Percentiles rank a stretch among this genome's conserved stretches.
Conservation (phyloP, 352 stramenopile species). For the Phytopythium aichiense region DNA sequence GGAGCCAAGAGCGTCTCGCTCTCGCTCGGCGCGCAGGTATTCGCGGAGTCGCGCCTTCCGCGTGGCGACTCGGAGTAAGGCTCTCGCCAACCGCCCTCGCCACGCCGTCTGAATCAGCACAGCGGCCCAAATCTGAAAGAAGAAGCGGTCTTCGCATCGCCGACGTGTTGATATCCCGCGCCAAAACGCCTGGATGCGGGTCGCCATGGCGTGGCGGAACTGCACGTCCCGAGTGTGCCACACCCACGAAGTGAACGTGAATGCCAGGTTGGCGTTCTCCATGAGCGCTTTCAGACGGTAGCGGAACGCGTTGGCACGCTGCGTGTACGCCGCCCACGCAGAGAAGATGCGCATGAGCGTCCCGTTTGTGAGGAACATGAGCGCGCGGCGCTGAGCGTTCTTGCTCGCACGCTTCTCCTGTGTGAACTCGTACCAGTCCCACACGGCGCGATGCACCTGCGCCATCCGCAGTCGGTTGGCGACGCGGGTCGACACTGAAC, state of each 20-base stretch:
- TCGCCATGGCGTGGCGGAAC: conserved; percentile 29
- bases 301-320: conserved; percentile 39
- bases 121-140: conserved; percentile 50
- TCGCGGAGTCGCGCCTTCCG: conserved; percentile 59
- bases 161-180: conserved; percentile 41
- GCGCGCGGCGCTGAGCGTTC: conserved; percentile 43
- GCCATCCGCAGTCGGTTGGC: conserved; percentile 36
- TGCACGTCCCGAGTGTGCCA: conserved; percentile 26
- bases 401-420: conserved; percentile 44
- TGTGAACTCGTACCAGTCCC: conserved; percentile 64
- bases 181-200: conserved; percentile 60
- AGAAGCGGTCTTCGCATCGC: conserved; percentile 55
- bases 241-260: conserved; percentile 48
- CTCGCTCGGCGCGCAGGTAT: conserved; percentile 62
- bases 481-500: conserved; percentile 37
- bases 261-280: conserved; percentile 47
- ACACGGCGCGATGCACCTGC: conserved; percentile 36
- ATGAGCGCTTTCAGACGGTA: conserved; percentile 38
- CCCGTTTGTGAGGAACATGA: conserved; percentile 63
- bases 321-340: conserved; percentile 36
- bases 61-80: conserved; percentile 43
- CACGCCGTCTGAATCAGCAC: conserved; percentile 73
- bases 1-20: conserved; percentile 46
- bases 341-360: conserved; percentile 54
- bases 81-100: conserved; percentile 47